Base-by-base conservation (phyloP, 495 filamentous ascomycete genomes). In the Penicillium malachiteum region DNA sequence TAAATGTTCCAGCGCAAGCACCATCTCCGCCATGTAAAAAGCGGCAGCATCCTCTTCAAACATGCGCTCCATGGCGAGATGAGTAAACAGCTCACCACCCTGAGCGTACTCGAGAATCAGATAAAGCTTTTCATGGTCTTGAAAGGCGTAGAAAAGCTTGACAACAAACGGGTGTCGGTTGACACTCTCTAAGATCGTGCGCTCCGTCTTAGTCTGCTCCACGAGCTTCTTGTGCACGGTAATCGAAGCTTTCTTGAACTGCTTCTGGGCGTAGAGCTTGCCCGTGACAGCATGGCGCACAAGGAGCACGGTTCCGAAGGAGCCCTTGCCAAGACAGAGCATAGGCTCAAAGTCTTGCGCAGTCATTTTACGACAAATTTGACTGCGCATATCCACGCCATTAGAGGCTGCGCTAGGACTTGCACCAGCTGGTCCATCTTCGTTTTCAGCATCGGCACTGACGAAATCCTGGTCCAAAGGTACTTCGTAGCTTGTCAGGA, bases 21-120 rank as follows among this genome's bases (percentile, higher is more conserved):
- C 86, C 84, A 97, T 91, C 76, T 97, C 90, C 0, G 92, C 94
- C 88, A 97, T 94, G 81, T 98, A 98, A 70, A 97, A 98, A 11
- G 92, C 89, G 0, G 91, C 89, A 3, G 85, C 86, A 34, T 89
- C 80, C 72, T 97, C 92, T 10, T 86, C 75, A 61, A 98, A 96
- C 89, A 96, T 96, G 62, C 86, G 87, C 68, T 96, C 91, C 60
- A 89, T 87, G 37, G 84, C 89, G 10, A 98, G 81, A 60, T 97
- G 92, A 13, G 84, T 85, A 70, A 98, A 98, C 12, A 98, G 78
- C 69, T 98, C 94, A 34, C 94, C 94, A 39, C 94, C 94, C 69
- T 96, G 87, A n/a, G 94, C 94, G 68, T 98, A 98, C 70, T 98
- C 93, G 39, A 98, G 84, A 63, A 98, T 97, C 32, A 98, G 78